Base-by-base conservation (phyloP, 2,329 filamentous ascomycete species). In the Fusarium nanum region DNA sequence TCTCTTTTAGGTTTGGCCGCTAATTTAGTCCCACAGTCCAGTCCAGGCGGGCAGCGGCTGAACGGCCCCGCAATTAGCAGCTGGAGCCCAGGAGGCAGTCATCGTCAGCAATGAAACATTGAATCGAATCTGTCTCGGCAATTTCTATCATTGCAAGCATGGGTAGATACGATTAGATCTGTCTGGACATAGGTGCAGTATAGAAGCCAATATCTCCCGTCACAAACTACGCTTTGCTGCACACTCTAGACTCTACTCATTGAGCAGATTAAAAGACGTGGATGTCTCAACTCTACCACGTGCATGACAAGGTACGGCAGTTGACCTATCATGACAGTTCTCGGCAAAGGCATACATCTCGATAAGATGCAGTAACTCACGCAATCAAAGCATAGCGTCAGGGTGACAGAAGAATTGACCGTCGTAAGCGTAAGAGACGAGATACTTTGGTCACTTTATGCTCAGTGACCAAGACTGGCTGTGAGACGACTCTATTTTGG, bases 1-100 rank as follows among this genome's bases (percentile, higher is more conserved):
- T 47, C 62, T 70, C 46, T 56, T 64, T 68, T 71, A 50, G 67
- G 67, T 57, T 64, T 70, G 67, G 66, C 42, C 49, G 52, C 57
- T 63, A 58, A 62, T 27, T 67, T 58, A 45, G 63, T 68, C 44
- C 67, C 63, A 71, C 67, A 60, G 44, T 52, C n/a, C 30, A 50
- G 32, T 52, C n/a, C 18, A 37, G 18, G 25, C 32, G 30, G 30
- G 48, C 67, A 55, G 66, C 59, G 61, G 64, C 61, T 67, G 46
- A 68, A 42, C 25, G 48, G 55, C 65, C 60, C 66, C 65, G 58
- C 65, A 68, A 50, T 56, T 32, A 23, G 37, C 23, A n/a, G 28
- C 12, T 4, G 28, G 28, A 28, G 12, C 28, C 28, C 28, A 14
- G 23, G 13, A 42, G 13, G 23, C 41, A 37, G 44, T 55, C 55